Evolutionary conservation across 768 basidiomycete genomes (phyloP), one percentile per base, ranked within the genome.

Genomic region (Suillus cothurnatus): DNA sequence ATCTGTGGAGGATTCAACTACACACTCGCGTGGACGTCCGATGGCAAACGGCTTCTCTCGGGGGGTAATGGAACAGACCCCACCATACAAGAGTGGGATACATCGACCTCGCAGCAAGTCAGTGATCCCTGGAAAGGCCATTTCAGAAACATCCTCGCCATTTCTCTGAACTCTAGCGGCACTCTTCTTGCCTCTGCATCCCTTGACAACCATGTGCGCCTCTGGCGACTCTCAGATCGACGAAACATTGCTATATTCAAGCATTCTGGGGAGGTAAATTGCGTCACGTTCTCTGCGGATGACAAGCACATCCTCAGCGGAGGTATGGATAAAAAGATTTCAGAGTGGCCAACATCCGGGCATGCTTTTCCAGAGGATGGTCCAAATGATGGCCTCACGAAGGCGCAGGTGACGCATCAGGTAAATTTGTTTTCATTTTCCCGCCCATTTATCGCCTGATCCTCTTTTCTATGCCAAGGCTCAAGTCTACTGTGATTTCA

Each of bases 151-250:
- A 47, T 47, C n/a, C 47, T 5, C 47, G 47, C 47, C 4, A 47
- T 47, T 12, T 47, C 47, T n/a, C 1, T 47, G 11, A 47, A 47
- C n/a, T 47, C 76, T 4, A 61, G 67, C 28, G 77, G 75, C 3
- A 67, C 50, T 12, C 69, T 68, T 23, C 71, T 77, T 55, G 76
- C 71, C 0, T 78, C 76, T 0, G 75, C 69, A 2, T 77, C 76
- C 49, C 70, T 69, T 12, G 76, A 77, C 23, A 74, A 68, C 2
- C 69, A 70, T 26, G 73, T 73, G 2, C 74, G 77, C 1, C 62
- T 77, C 3, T 77, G 76, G 76, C 67, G 76, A 15, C 38, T 71
- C 11, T 32, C 43, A 43, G 53, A 55, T 55, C 53, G 32, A 32
- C 21, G 32, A 55, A 55, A 32, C 32, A 34, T 55, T 11, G 31